Evolutionary conservation across 352 stramenopile species (phyloP).

Genomic region (Globisporangium apiculatum): DNA sequence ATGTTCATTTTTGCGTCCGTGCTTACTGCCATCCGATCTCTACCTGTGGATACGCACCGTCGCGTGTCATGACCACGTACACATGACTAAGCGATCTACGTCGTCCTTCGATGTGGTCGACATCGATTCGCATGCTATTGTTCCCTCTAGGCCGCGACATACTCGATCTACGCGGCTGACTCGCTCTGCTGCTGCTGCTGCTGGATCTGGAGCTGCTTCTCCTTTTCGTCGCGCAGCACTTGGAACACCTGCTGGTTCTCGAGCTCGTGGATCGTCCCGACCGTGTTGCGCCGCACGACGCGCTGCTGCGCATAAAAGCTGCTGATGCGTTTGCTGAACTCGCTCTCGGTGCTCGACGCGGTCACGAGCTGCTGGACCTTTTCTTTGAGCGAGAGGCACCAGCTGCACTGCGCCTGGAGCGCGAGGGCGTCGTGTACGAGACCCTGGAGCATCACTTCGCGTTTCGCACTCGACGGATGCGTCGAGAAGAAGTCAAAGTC

Average conservation of each 20-base stretch:
- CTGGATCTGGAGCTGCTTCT: conserved; percentile 7
- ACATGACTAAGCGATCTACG: no score
- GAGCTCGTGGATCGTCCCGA: conserved; percentile 44
- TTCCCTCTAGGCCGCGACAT: no score
- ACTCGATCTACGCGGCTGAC: no score
- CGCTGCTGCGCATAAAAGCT: conserved; percentile 16
- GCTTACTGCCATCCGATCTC: no score
- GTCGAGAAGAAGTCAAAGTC: conserved; percentile 51
- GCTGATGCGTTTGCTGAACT: conserved; percentile 33
- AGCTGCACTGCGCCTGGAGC: conserved; percentile 37
- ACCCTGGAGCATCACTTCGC: conserved; percentile 31
- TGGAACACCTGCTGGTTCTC: conserved; percentile 58
- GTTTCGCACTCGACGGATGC: conserved; percentile 57
- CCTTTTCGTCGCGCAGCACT: conserved; percentile 13
- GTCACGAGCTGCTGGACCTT: conserved; percentile 42
- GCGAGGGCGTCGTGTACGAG: conserved; percentile 37
- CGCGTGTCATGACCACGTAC: no score
- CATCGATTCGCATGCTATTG: no score
- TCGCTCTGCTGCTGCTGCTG: no score
- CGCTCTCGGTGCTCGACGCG: conserved; percentile 19
- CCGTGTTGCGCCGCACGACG: conserved; percentile 26
- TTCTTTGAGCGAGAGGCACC: conserved; percentile 49
- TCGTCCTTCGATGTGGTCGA: no score
- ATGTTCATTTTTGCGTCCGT: no score
- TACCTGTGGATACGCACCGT: no score